Conservation (phyloP, 805 yeast species). For the Wickerhamiella spandovensis region DNA sequence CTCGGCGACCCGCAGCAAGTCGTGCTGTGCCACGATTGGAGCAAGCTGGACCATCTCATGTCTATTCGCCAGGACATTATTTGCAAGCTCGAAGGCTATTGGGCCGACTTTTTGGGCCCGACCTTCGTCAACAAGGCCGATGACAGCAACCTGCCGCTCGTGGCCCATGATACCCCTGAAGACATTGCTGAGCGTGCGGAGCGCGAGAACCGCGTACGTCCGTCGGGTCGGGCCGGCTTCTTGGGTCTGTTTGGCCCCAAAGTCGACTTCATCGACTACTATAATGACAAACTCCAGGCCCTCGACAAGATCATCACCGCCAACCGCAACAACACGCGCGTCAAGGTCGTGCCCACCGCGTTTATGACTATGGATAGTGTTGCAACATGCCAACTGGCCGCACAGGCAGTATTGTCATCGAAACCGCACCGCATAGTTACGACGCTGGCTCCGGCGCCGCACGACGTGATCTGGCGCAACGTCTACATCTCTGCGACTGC, state of each 20-base stretch:
- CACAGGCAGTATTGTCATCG: conserved; percentile 90
- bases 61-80: conserved; percentile 42
- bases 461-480: conserved; percentile 87
- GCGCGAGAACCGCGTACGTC: conserved; percentile 34
- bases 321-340: conserved; percentile 49
- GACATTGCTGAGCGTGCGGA: conserved; percentile 1
- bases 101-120: conserved; percentile 55
- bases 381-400: conserved; percentile 91
- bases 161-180: conserved; percentile 4
- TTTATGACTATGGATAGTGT: conserved; percentile 91
- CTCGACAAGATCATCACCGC: conserved; percentile 56
- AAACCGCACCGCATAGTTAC: conserved; percentile 73
- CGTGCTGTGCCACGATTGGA: conserved; percentile 82
- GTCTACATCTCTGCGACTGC: conserved; percentile 67
- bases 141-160: neutral
- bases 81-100: conserved; percentile 47
- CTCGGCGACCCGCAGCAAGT: conserved; percentile 70
- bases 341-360: conserved; percentile 78
- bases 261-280: conserved; percentile 73
- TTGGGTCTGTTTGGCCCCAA: conserved; percentile 51
- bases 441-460: conserved; percentile 87
- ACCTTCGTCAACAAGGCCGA: conserved; percentile 15
- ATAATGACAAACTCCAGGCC: conserved; percentile 50
- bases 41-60: conserved; percentile 51
- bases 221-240: conserved; percentile 45